Conservation (phyloP, 2,329 filamentous ascomycete genomes). For the Sporothrix schenckii region DNA sequence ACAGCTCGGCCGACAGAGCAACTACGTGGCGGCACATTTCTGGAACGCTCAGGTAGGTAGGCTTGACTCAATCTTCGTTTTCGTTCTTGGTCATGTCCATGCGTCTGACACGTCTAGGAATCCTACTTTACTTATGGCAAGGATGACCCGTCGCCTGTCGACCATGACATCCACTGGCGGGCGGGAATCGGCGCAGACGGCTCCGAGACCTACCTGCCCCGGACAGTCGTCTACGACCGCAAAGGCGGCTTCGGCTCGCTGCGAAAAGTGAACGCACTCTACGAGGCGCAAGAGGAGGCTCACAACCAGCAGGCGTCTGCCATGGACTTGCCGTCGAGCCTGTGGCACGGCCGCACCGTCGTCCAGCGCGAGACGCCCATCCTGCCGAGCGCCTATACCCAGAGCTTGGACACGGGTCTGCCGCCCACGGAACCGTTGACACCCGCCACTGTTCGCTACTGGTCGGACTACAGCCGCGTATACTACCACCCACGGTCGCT, state of each 20-base stretch:
- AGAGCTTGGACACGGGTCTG: slow-evolving; percentile 72
- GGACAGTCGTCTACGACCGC: slow-evolving; percentile 90
- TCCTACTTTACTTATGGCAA: slow-evolving; percentile 91
- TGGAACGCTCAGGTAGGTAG: slow-evolving; percentile 83
- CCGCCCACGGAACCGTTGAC: slow-evolving; percentile 63
- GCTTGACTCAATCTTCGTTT: neutral
- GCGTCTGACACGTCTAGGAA: slow-evolving; percentile 62
- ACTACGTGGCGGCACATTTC: slow-evolving; percentile 93
- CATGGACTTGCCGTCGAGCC: slow-evolving; percentile 28
- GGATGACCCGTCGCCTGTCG: slow-evolving; percentile 66
- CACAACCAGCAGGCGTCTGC: slow-evolving; percentile 21
- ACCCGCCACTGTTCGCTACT: slow-evolving; percentile 78
- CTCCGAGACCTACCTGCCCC: slow-evolving; percentile 86
- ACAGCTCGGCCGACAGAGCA: slow-evolving; percentile 89
- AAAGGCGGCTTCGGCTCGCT: slow-evolving; percentile 92
- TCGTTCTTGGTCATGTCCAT: neutral
- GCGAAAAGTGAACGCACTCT: slow-evolving; percentile 84
- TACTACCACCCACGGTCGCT: slow-evolving; percentile 89
- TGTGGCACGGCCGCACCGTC: slow-evolving; percentile 62
- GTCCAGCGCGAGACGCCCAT: slow-evolving; percentile 71
- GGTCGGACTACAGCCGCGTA: slow-evolving; percentile 94
- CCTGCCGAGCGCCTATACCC: slow-evolving; percentile 73
- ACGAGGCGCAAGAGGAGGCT: slow-evolving; percentile 58
- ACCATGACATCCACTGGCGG: slow-evolving; percentile 88
- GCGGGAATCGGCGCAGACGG: slow-evolving; percentile 81